Percentiles rank a stretch among this genome's conserved stretches.
Evolutionary conservation across 2,329 filamentous ascomycete genomes (phyloP).

Genomic region (Aureobasidium lini): DNA sequence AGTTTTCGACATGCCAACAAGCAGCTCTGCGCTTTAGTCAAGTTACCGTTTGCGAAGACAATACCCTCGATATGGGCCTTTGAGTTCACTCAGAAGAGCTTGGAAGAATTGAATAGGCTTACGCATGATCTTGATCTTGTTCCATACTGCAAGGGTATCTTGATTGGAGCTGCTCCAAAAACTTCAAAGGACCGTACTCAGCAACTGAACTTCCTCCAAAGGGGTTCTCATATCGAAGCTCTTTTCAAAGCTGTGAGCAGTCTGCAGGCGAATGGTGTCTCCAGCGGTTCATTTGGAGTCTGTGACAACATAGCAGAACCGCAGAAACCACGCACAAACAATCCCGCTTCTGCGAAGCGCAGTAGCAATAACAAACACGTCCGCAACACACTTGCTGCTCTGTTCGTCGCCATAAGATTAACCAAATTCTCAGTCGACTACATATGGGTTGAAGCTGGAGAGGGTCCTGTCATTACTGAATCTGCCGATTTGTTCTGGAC

Average conservation of each 20-base stretch:
- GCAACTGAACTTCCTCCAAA: neutral
- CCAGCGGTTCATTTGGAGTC: neutral
- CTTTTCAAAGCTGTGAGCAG: neutral
- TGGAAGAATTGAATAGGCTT: neutral
- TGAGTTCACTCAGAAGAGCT: neutral
- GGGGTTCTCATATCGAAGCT: neutral
- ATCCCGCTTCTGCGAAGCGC: too few species aligned
- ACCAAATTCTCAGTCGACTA: too few species aligned
- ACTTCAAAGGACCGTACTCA: neutral
- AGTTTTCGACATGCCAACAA: neutral
- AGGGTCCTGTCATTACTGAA: too few species aligned
- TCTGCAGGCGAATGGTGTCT: neutral
- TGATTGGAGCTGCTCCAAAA: neutral
- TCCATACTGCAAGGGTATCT: neutral
- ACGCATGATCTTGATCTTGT: neutral
- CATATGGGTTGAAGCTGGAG: too few species aligned
- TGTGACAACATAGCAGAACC: too few species aligned
- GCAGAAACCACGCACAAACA: too few species aligned
- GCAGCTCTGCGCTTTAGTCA: neutral
- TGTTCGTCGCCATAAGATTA: too few species aligned
- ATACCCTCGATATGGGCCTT: neutral
- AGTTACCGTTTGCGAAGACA: neutral
- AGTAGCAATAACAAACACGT: too few species aligned
- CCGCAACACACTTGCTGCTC: too few species aligned
- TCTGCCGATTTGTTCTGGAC: too few species aligned